Evolutionary conservation across 1,284 basidiomycete species (phyloP).

Genomic region (Tranzscheliella williamsii): DNA sequence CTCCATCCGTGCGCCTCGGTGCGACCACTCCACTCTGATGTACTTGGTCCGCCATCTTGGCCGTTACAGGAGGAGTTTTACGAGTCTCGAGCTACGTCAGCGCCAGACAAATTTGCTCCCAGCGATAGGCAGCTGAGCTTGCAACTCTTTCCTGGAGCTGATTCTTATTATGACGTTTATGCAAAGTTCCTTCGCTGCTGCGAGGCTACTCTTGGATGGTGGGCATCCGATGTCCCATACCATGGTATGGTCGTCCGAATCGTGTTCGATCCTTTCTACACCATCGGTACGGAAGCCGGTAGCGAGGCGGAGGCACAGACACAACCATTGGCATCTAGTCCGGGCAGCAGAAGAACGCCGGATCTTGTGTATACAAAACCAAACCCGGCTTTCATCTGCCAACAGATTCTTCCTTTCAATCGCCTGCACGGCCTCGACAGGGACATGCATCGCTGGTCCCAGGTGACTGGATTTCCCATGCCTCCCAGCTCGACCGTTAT

Average conservation of each 20-base stretch:
- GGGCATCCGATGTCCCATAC: constrained; percentile 35
- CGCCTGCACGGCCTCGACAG: constrained; percentile 32
- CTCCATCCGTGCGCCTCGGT: constrained; percentile 21
- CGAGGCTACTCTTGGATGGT: constrained; percentile 36
- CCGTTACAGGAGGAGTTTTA: constrained; percentile 6
- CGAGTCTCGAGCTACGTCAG: background rate
- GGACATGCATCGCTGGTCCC: constrained; percentile 23
- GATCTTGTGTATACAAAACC: background rate
- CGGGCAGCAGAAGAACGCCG: too few relatives aligned
- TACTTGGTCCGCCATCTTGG: constrained; percentile 22
- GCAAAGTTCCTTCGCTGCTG: constrained; percentile 10
- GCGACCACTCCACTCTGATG: constrained; percentile 14
- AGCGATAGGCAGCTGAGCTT: constrained; percentile 3
- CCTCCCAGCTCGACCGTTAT: constrained; percentile 19
- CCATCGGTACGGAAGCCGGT: too few relatives aligned
- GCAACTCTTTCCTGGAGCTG: constrained; percentile 24
- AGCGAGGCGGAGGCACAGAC: too few relatives aligned
- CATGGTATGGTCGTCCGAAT: constrained; percentile 35
- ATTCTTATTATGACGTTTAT: constrained; percentile 27
- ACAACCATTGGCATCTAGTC: too few relatives aligned
- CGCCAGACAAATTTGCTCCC: too few relatives aligned
- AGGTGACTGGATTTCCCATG: constrained; percentile 32
- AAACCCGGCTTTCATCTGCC: constrained; percentile 23
- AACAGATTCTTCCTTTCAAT: constrained; percentile 30
- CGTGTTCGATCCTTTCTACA: constrained; percentile 19